These are phyloP conservation scores for Cladosporium oxysporum DNA, from an alignment of 2,329 filamentous ascomycete species.

Conservation along the genomic window DNA sequence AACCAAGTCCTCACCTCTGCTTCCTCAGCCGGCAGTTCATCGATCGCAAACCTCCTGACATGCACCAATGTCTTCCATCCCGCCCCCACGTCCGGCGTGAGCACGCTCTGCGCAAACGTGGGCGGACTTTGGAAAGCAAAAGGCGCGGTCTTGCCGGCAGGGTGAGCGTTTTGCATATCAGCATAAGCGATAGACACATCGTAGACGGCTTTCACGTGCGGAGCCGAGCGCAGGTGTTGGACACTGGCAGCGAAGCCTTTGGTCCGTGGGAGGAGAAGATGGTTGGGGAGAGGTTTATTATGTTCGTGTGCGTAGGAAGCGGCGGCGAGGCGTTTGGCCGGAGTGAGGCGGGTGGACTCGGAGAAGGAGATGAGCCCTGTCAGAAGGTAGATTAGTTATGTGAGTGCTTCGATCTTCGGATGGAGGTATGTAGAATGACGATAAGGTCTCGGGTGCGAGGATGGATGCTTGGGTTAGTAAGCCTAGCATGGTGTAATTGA, in stretches of 20 bases:
- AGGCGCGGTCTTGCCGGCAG: background rate
- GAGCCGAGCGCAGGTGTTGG: constrained; percentile 49
- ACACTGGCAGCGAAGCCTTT: constrained; percentile 64
- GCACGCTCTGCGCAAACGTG: constrained; percentile 36
- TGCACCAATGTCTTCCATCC: constrained; percentile 38
- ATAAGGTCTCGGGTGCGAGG: background rate
- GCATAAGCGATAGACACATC: constrained; percentile 44
- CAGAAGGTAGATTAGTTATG: background rate
- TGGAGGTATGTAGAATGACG: background rate
- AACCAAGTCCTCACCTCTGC: constrained; percentile 39
- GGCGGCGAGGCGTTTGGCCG: constrained; percentile 54
- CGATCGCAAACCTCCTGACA: constrained; percentile 35
- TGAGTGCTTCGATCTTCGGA: background rate
- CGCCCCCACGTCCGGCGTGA: constrained; percentile 28
- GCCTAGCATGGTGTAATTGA: background rate
- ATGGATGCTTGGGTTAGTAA: background rate
- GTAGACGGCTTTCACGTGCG: constrained; percentile 41
- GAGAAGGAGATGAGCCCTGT: constrained; percentile 66
- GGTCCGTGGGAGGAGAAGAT: constrained; percentile 62
- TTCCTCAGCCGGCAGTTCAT: constrained; percentile 32
- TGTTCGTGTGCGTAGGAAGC: constrained; percentile 55
- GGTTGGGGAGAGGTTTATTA: constrained; percentile 53
- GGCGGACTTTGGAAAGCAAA: constrained; percentile 36
- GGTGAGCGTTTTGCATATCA: constrained; percentile 17
- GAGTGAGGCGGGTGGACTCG: constrained; percentile 63